These are phyloP conservation scores for Castanea sativa DNA, from an alignment of 306 rosid genomes.

Conservation along the genomic window DNA sequence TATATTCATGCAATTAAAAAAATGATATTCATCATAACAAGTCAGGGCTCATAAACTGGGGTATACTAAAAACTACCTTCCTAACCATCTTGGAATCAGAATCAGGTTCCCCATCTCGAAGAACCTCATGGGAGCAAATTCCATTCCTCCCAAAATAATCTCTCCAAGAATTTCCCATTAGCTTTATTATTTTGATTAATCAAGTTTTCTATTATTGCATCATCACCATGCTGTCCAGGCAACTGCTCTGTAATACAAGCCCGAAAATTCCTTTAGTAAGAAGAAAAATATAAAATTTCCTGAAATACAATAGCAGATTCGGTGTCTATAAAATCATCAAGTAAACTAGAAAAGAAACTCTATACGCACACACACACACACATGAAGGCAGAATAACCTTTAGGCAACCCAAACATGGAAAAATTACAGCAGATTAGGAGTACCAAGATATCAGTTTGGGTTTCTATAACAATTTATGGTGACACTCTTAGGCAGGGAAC, in stretches of 20 bases:
- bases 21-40: conserved; percentile 17
- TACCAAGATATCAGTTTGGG: neutral
- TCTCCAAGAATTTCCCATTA: conserved; percentile 34
- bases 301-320: conserved; percentile 1
- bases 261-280: conserved; percentile 13
- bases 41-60: conserved; percentile 8
- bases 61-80: conserved; percentile 49
- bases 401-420: neutral
- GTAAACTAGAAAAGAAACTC: conserved; percentile 17
- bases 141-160: conserved; percentile 75
- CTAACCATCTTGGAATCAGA: conserved; percentile 49
- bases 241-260: conserved; percentile 47
- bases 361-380: too few species aligned
- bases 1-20: conserved; percentile 4
- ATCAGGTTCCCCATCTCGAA: conserved; percentile 57
- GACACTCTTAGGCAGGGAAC: neutral
- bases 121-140: conserved; percentile 90
- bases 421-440: neutral
- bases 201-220: conserved; percentile 29
- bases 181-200: conserved; percentile 30
- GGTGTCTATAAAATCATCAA: neutral
- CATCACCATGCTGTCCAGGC: conserved; percentile 33
- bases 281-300: conserved; percentile 1
- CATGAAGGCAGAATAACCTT: neutral
- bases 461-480: neutral